These are phyloP conservation scores for Neurospora sp. DNA, from an alignment of 495 filamentous ascomycete species.

Conservation along the genomic window DNA sequence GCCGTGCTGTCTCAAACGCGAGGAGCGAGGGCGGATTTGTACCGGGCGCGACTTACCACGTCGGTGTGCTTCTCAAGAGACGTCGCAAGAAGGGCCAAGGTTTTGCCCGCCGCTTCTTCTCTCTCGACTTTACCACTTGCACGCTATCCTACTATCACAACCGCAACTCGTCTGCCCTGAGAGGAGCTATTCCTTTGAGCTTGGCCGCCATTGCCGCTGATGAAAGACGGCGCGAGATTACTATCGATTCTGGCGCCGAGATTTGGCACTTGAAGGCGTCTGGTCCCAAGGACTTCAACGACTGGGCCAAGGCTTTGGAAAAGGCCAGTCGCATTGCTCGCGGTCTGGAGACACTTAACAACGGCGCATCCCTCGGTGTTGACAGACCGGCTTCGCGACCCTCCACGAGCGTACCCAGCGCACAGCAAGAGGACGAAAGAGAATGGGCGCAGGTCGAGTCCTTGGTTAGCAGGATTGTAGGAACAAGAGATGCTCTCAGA, in stretches of 20 bases:
- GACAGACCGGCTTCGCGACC: conserved; percentile 10
- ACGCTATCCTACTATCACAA: conserved; percentile 95
- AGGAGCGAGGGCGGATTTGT: conserved; percentile 20
- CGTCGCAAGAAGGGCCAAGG: conserved; percentile 88
- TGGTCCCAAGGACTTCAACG: conserved; percentile 71
- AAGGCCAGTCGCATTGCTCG: conserved; percentile 53
- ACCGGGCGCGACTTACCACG: conserved; percentile 46
- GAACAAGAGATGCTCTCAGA: conserved; percentile 77
- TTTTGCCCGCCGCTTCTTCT: conserved; percentile 87
- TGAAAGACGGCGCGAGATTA: conserved; percentile 79
- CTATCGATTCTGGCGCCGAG: conserved; percentile 92
- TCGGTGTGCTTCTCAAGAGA: conserved; percentile 76
- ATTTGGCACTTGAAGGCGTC: conserved; percentile 90
- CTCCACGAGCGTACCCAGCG: conserved; percentile 11
- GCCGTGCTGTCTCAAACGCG: conserved; percentile 20
- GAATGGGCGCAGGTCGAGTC: conserved; percentile 81
- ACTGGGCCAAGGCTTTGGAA: conserved; percentile 81
- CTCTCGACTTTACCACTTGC: conserved; percentile 80
- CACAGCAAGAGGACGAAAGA: conserved; percentile 50
- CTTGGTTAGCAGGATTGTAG: conserved; percentile 72
- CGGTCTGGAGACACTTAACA: conserved; percentile 29
- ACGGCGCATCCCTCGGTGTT: background rate
- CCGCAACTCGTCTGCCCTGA: conserved; percentile 76
- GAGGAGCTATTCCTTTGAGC: conserved; percentile 85
- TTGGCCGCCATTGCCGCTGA: conserved; percentile 85